Conservation (phyloP, 108 stramenopile genomes). For the Cylindrotheca closterium region DNA sequence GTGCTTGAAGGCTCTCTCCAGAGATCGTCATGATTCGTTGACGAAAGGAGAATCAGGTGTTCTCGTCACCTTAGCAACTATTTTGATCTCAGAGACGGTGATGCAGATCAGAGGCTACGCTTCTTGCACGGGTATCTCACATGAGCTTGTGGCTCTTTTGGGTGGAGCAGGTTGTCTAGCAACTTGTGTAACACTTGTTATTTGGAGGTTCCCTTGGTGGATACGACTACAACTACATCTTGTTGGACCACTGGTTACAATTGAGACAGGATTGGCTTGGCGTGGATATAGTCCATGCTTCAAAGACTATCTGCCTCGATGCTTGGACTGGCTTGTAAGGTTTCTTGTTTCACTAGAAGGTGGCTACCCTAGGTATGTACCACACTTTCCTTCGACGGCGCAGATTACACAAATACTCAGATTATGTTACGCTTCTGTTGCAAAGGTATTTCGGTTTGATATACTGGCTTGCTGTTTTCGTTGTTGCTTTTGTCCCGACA, state of each 20-base stretch:
- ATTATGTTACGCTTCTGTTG: background rate
- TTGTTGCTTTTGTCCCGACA: conserved; percentile 14
- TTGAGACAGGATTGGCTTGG: background rate
- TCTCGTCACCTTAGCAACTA: background rate
- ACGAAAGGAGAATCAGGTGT: background rate
- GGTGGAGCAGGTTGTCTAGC: conserved; percentile 5
- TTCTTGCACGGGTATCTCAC: no score
- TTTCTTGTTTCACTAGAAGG: conserved; percentile 16
- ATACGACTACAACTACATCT: background rate
- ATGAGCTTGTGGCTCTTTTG: background rate
- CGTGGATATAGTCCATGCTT: background rate
- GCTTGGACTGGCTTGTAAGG: conserved; percentile 23
- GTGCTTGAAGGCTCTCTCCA: no score
- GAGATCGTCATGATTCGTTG: background rate
- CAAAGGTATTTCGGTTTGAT: conserved; percentile 19
- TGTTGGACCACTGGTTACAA: background rate
- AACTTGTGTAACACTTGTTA: background rate
- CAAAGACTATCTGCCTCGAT: conserved; percentile 3
- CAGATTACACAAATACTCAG: no score
- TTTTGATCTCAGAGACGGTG: background rate
- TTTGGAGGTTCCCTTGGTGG: background rate
- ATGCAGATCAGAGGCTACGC: background rate
- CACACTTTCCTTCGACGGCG: no score
- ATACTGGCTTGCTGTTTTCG: conserved; percentile 21
- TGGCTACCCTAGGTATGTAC: background rate